Evolutionary conservation across 495 filamentous ascomycete species (phyloP).

Genomic region (Penicillium flavigenum): DNA sequence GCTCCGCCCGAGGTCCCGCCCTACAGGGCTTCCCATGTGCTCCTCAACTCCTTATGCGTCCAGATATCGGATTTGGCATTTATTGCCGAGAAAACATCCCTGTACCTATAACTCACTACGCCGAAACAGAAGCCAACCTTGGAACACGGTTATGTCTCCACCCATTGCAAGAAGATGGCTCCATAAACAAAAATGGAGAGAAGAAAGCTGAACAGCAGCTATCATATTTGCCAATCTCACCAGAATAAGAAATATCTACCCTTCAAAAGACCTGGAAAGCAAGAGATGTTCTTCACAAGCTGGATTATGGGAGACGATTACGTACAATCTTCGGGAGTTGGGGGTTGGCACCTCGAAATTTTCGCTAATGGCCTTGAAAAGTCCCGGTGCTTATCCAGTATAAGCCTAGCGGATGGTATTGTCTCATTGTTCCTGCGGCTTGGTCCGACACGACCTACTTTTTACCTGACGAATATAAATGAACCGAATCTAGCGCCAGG

Average conservation of each 20-base stretch:
- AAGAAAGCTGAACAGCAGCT: too few relatives aligned
- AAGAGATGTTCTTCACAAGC: neutral
- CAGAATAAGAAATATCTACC: neutral
- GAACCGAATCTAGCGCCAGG: neutral
- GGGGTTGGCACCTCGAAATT: neutral
- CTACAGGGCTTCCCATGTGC: neutral
- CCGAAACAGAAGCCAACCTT: neutral
- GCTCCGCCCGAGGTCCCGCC: too few relatives aligned
- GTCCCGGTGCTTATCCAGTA: conserved; percentile 3
- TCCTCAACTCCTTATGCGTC: neutral
- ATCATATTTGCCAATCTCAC: neutral
- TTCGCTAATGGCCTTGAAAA: neutral
- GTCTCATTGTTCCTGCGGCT: conserved; percentile 1
- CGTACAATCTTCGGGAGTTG: neutral
- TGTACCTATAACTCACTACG: neutral
- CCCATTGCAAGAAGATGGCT: too few relatives aligned
- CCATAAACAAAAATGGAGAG: too few relatives aligned
- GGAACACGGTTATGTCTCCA: too few relatives aligned
- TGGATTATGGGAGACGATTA: neutral
- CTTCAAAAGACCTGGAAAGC: neutral
- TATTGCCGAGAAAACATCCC: neutral
- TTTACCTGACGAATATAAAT: neutral
- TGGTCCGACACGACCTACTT: neutral
- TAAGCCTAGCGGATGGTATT: neutral
- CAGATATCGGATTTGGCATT: neutral